Evolutionary conservation across 1,284 basidiomycete species (phyloP), one percentile per base, ranked within the genome.

Genomic region (Apiotrichum gracile): DNA sequence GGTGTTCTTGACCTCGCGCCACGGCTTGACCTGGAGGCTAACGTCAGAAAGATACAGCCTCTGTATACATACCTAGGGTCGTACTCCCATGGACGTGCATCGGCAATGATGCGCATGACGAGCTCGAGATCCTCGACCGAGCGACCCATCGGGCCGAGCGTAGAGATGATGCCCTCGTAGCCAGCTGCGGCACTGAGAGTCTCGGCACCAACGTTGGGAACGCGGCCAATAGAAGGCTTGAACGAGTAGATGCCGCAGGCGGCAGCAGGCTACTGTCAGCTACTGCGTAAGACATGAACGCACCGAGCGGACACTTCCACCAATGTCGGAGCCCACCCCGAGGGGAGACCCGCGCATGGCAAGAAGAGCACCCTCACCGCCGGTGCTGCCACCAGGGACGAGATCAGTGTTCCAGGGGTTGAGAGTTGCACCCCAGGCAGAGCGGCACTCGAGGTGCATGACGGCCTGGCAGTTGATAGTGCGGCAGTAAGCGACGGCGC

Each of bases 271-370:
- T 45, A 5, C 16, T 14, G 12, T 44, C 8, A 7, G 41, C 24
- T 3, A 27, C 6, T 9, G 42, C 19, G 34, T 17, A 17, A 16
- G 14, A 29, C 7, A 24, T 2, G 19, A 3, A 44, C 42, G 16
- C n/a, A 44, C 42, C 16, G 44, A 69, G 2, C 67, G 83, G 49
- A 87, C 70, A 16, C 83, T 85, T 4, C 88, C 89, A 47, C 85
- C 85, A 29, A 86, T 79, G 63, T 87, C 85, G 3, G 82, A 82
- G 10, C 85, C 85, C 10, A 85, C 79, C 25, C 85, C 85, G 6
- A 86, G 63, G 0, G 80, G 77, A 31, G 80, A 81, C 4, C 83
- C 83, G 5, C 61, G 58, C 41, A 70, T 57, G 2, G 69, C 73
- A 5, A 78, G 52, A 8, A 77, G 60, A 0, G 76, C 76, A 9